Percentiles rank a stretch among this genome's conserved stretches.
Conservation (phyloP, 2,329 filamentous ascomycete genomes). For the Scolecobasidium constrictum region DNA sequence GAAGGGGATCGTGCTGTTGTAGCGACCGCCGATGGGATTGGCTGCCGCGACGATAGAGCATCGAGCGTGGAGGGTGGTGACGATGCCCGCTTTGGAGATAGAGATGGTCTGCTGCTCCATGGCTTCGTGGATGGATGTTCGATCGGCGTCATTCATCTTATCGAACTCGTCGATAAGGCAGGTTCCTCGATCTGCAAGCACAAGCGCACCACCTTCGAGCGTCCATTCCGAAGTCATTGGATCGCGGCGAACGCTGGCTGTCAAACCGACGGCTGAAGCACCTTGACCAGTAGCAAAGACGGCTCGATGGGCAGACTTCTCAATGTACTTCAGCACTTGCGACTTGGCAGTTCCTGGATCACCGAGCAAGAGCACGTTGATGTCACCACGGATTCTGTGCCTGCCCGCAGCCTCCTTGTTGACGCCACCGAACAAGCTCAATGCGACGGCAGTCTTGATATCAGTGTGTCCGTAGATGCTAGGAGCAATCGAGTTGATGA, state of each 20-base stretch:
- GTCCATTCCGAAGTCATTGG: constrained; percentile 97
- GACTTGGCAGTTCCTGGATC: constrained; percentile 98
- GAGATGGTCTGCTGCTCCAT: constrained; percentile 99
- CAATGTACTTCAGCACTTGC: constrained; percentile 92
- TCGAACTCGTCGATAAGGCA: constrained; percentile 98
- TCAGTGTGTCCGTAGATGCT: constrained; percentile 96
- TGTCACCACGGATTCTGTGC: constrained; percentile 89
- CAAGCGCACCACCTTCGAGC: constrained; percentile 86
- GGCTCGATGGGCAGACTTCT: constrained; percentile 92
- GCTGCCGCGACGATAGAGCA: constrained; percentile 95
- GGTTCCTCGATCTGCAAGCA: constrained; percentile 87
- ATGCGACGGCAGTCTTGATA: constrained; percentile 91
- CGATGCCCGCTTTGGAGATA: constrained; percentile 96
- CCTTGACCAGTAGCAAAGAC: constrained; percentile 97
- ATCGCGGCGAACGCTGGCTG: constrained; percentile 89
- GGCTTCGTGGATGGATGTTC: constrained; percentile 96
- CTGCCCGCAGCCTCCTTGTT: constrained; percentile 82
- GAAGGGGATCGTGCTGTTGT: constrained; percentile 94
- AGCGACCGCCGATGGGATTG: constrained; percentile 91
- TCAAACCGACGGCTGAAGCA: constrained; percentile 93
- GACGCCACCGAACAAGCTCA: constrained; percentile 91
- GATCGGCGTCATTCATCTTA: constrained; percentile 99
- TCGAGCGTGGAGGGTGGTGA: constrained; percentile 89
- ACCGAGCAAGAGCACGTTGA: constrained; percentile 92
- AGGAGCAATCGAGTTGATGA: constrained; percentile 85